Evolutionary conservation across 192 early-diverging fungal genomes (phyloP).

Genomic region (Radiomyces spectabilis): DNA sequence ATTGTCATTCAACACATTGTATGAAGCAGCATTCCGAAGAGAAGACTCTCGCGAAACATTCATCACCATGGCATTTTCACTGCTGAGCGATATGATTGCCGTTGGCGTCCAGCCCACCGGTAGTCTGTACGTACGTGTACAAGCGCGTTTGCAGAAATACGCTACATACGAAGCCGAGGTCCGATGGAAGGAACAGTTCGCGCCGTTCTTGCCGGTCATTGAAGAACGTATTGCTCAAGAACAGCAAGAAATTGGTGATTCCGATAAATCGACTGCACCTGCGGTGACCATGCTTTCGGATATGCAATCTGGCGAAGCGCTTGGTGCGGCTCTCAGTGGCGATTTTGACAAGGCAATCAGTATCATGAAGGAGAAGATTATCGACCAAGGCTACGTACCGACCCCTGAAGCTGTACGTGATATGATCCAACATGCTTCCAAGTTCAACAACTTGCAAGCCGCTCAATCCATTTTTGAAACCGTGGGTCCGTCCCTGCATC

Average conservation of each 20-base stretch:
- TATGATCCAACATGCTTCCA: constrained; percentile 20
- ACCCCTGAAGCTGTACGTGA: constrained; percentile 23
- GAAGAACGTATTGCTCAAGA: background rate
- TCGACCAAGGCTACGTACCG: constrained; percentile 15
- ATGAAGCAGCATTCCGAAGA: constrained; percentile 7
- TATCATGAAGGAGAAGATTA: constrained; percentile 14
- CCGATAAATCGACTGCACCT: background rate
- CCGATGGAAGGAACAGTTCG: constrained; percentile 13
- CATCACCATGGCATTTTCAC: background rate
- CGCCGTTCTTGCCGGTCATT: constrained; percentile 1
- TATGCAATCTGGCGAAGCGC: constrained; percentile 12
- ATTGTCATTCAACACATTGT: constrained; percentile 1
- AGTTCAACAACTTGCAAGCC: constrained; percentile 6
- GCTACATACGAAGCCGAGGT: background rate
- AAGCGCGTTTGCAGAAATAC: constrained; percentile 7
- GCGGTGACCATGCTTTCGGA: constrained; percentile 4
- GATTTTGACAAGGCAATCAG: constrained; percentile 15
- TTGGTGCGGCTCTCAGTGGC: constrained; percentile 6
- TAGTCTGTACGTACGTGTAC: constrained; percentile 9
- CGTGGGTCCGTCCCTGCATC: background rate
- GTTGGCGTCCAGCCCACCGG: background rate
- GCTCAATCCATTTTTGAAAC: constrained; percentile 10
- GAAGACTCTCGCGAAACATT: background rate
- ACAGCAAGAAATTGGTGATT: background rate
- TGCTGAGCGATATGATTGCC: constrained; percentile 18